These are phyloP conservation scores for Phanerochaete sordida DNA, from an alignment of 768 basidiomycete species.

Conservation along the genomic window DNA sequence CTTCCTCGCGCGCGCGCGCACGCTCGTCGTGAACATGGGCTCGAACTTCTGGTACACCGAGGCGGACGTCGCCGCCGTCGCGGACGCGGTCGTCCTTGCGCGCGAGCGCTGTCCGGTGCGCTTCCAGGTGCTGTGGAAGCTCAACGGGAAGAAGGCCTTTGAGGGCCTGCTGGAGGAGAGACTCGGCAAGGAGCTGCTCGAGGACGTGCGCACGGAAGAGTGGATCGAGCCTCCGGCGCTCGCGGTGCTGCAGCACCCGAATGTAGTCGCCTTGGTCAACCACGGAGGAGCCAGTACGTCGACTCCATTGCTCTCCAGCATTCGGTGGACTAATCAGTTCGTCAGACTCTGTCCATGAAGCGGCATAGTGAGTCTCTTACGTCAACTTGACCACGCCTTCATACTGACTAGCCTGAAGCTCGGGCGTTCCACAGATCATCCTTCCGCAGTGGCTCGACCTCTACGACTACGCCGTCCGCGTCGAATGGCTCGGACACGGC, in stretches of 20 bases:
- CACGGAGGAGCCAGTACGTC: constrained; percentile 15
- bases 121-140: constrained; percentile 16
- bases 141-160: constrained; percentile 11
- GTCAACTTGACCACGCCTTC: background rate
- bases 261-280: constrained; percentile 13
- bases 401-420: constrained; percentile 1
- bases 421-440: constrained; percentile 21
- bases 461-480: constrained; percentile 21
- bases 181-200: background rate
- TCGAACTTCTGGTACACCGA: constrained; percentile 13
- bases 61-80: constrained; percentile 4
- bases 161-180: constrained; percentile 4
- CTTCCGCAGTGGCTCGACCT: constrained; percentile 23
- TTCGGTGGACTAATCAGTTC: no score
- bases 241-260: constrained; percentile 13
- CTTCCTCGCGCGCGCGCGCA: constrained; percentile 7
- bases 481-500: constrained; percentile 21
- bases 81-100: constrained; percentile 6
- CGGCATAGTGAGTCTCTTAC: constrained; percentile 4
- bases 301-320: no score
- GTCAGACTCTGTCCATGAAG: constrained; percentile 14
- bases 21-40: constrained; percentile 13
- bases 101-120: background rate
- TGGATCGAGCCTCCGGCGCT: constrained; percentile 14
- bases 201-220: constrained; percentile 10